Base-by-base conservation (phyloP, 345 rosid species). In the Euphorbia tirucalli region DNA sequence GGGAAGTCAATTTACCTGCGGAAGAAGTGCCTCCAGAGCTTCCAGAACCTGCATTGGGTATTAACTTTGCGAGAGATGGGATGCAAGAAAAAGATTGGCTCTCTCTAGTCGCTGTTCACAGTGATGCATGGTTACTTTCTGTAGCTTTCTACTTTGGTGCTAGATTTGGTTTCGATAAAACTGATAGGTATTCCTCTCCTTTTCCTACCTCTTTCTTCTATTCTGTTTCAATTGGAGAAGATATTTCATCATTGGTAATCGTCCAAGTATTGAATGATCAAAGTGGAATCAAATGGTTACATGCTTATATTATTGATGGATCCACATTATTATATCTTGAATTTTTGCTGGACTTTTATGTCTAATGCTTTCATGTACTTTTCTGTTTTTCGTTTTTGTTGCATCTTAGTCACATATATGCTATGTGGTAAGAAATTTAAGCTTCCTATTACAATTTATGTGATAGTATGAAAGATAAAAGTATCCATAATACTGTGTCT, bases 61-160 rank as follows among this genome's bases (percentile, higher is more conserved):
- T 76, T 50, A 76, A 76, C 68, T 71, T 76, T 71, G 75, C 80
- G 1, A 76, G 80, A 61, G 80, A 76, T 39, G 75, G 75, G 25
- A 76, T 76, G 80, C 80, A 76, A 71, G 80, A 76, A 56, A 76
- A 71, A 58, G 80, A 76, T 46, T 76, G 75, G 75, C 67, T 76
- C 15, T 59, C 72, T n/a, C n/a, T n/a, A n/a, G n/a, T n/a, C n/a
- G n/a, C n/a, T n/a, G n/a, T n/a, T n/a, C n/a, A n/a, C n/a, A 77
- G 80, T 61, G 80, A 77, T 67, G 75, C 76, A 21, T 77, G 80
- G 80, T 60, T 77, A 62, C 80, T 77, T 61, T 28, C 75, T 14
- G 75, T 77, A 32, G 68, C 80, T 18, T 77, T 77, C 72, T 77
- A 77, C 44, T 77, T 77, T 50, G 80, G 80, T n/a, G 72, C 80